A percentile compares a stretch with the other conserved stretches of the same genome.
These are phyloP conservation scores for Rhynchosporium agropyri DNA, from an alignment of 2,329 filamentous ascomycete species.

Conservation along the genomic window DNA sequence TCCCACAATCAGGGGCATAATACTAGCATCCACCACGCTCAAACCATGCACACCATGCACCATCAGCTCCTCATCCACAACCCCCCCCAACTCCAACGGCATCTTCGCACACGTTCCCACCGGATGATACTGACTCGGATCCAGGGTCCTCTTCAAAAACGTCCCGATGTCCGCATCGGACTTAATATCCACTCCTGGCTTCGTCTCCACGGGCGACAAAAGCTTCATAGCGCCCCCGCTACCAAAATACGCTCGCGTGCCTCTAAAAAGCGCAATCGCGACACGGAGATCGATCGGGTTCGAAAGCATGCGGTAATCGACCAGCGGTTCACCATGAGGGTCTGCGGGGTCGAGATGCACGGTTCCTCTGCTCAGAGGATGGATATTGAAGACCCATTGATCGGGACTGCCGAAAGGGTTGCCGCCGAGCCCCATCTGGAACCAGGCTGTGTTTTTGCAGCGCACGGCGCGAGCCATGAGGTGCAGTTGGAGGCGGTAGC, in stretches of 20 bases:
- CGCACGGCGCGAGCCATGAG: conserved; percentile 12
- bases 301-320: conserved; percentile 44
- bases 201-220: conserved; percentile 39
- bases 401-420: not conserved
- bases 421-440: conserved; percentile 15
- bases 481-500: conserved; percentile 19
- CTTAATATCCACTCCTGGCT: conserved; percentile 38
- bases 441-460: conserved; percentile 8
- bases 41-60: conserved; percentile 29
- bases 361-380: conserved; percentile 44
- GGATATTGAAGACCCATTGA: conserved; percentile 10
- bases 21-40: conserved; percentile 21
- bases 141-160: conserved; percentile 38
- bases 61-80: conserved; percentile 26
- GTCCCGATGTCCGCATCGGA: conserved; percentile 36
- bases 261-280: conserved; percentile 31
- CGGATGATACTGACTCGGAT: conserved; percentile 45
- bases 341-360: conserved; percentile 39
- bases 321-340: conserved; percentile 37
- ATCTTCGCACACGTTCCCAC: conserved; percentile 40
- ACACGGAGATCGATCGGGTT: conserved; percentile 45
- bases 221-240: conserved; percentile 38
- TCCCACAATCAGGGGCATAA: conserved; percentile 1
- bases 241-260: not conserved
- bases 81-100: conserved; percentile 26